Conservation (phyloP, 129 eudicot species). For the sunflower (Helianthus annuus) region DNA sequence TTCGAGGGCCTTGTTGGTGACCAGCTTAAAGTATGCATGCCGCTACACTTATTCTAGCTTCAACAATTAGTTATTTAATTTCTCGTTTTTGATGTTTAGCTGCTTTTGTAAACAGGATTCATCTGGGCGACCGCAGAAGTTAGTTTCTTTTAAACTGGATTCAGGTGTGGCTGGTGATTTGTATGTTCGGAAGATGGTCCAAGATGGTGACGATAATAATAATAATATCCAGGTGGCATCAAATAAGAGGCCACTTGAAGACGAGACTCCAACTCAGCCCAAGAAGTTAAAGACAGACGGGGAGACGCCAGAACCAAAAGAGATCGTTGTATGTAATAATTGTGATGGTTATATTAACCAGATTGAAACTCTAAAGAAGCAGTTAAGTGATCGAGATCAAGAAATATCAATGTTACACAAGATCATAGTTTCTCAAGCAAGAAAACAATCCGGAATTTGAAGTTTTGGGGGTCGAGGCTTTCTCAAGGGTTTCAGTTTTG, state of each 20-base stretch:
- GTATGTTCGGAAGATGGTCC: conserved; percentile 60
- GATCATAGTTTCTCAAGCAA: conserved; percentile 59
- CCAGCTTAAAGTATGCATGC: conserved; percentile 43
- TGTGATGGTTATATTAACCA: conserved; percentile 53
- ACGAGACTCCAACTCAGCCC: conserved; percentile 26
- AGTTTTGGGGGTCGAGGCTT: background rate
- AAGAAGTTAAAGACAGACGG: conserved; percentile 56
- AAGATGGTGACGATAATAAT: conserved; percentile 25
- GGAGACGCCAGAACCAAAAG: conserved; percentile 17
- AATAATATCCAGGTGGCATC: conserved; percentile 31
- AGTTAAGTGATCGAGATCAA: conserved; percentile 51
- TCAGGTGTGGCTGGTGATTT: conserved; percentile 56
- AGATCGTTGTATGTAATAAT: conserved; percentile 12
- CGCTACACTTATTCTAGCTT: background rate
- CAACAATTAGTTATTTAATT: background rate
- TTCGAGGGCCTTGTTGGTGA: conserved; percentile 55
- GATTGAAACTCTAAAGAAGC: conserved; percentile 43
- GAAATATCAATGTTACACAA: conserved; percentile 63
- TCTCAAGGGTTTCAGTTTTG: background rate
- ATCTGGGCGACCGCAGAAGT: conserved; percentile 66
- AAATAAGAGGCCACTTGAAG: conserved; percentile 63
- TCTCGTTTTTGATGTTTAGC: background rate
- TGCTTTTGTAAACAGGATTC: conserved; percentile 55
- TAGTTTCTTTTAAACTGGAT: conserved; percentile 48
- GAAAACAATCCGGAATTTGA: conserved; percentile 62